Evolutionary conservation across 345 rosid species (phyloP), one percentile per base, ranked within the genome.

Genomic region (Litchi chinensis): DNA sequence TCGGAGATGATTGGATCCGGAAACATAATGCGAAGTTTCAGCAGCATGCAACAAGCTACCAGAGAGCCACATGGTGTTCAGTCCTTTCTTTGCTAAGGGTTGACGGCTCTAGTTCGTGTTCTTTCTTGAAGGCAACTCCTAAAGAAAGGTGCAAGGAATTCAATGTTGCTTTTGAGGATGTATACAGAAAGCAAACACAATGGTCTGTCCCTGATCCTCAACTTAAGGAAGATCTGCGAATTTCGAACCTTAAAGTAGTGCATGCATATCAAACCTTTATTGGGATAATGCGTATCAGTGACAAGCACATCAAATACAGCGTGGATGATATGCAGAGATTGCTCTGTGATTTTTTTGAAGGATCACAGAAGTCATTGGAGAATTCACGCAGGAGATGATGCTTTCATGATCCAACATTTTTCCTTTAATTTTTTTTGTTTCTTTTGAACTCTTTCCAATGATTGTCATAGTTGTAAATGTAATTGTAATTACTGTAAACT

Each of bases 1-100:
- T 95, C 46, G 98, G 95, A 80, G 97, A 95, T 65, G 93, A 85
- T 63, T 95, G 98, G 98, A 88, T 93, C 81, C 83, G 93, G 32
- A 92, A 86, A 82, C 93, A 89, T 68, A 89, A 73, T 0, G 97
- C 83, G 3, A 87, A 83, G 65, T 87, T 86, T 82, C 95, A 87
- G 83, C 91, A 83, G 72, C 80, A 85, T 46, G 98, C 91, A 32
- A 92, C 84, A 11, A 78, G 82, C 85, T 93, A 93, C 60, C 87
- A 85, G 76, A 84, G 94, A 79, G 77, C 88, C 65, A 87, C 98
- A 12, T 92, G 98, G 98, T 80, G 93, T 79, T 78, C 89, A 2
- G 80, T 87, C 1, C 83, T 93, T 10, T 79, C 91, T 73, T 76
- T 81, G 72, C 85, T 92, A 68, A 88, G 75, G 60, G 89, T 86